Conservation (phyloP, 257 asterid species). For the Capsicum rhomboideum region DNA sequence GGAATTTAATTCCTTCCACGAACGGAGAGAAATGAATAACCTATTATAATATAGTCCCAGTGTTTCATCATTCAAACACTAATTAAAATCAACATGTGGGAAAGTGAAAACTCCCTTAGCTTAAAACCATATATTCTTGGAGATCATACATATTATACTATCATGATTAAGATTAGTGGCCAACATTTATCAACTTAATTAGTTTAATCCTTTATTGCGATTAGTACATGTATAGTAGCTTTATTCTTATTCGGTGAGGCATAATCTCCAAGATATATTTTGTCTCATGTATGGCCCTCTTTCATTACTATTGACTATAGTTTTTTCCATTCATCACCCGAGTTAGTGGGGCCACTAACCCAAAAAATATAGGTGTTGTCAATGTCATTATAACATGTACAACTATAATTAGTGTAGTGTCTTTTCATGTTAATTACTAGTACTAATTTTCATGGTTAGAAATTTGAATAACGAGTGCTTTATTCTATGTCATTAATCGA, state of each 20-base stretch:
- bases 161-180: not conserved
- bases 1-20: not conserved
- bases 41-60: not conserved
- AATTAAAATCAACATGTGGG: not conserved
- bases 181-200: not conserved
- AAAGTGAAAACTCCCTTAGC: no score
- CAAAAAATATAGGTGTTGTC: not conserved
- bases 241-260: not conserved
- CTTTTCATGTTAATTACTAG: not conserved
- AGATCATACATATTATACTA: no score
- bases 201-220: not conserved
- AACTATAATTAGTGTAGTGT: not conserved
- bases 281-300: slow-evolving; percentile 1
- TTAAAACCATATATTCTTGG: no score
- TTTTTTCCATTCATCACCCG: not conserved
- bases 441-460: no score
- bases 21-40: not conserved
- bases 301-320: no score
- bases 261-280: slow-evolving; percentile 8
- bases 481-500: not conserved
- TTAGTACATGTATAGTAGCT: not conserved
- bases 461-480: not conserved
- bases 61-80: not conserved
- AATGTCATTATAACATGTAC: not conserved
- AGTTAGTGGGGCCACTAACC: not conserved